Evolutionary conservation across 768 basidiomycete species (phyloP).

Genomic region (Suillus paluster): DNA sequence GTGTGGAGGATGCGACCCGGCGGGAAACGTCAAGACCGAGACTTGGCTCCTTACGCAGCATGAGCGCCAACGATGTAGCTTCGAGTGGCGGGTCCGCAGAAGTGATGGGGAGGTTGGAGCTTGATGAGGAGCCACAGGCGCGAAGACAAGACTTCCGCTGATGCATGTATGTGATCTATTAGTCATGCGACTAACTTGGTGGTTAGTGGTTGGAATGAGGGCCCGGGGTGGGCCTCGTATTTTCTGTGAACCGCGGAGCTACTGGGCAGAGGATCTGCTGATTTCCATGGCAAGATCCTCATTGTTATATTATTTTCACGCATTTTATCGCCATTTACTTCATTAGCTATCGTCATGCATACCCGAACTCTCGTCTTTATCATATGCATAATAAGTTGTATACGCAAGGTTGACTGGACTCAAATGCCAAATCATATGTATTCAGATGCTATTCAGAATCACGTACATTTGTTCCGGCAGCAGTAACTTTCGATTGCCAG

Average conservation of each 20-base stretch:
- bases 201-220: background rate
- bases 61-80: conserved; percentile 22
- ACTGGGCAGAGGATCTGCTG: background rate
- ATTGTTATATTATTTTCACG: conserved; percentile 7
- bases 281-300: background rate
- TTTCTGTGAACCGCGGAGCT: background rate
- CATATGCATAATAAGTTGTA: conserved; percentile 9
- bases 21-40: conserved; percentile 21
- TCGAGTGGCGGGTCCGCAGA: conserved; percentile 38
- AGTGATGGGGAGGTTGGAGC: conserved; percentile 43
- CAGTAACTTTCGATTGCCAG: no score
- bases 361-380: conserved; percentile 10
- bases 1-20: background rate
- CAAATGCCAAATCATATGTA: background rate
- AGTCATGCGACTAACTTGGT: background rate
- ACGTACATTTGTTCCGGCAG: no score
- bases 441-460: no score
- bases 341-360: conserved; percentile 7
- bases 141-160: conserved; percentile 1
- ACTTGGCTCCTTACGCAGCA: conserved; percentile 37
- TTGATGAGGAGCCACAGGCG: conserved; percentile 27
- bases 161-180: background rate
- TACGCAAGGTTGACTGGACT: background rate
- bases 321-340: conserved; percentile 5
- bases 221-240: background rate